A percentile compares a stretch with the other conserved stretches of the same genome.
phyloP scores from a whole-genome alignment of 1,284 basidiomycete species.

The Pseudozyma thailandica region DNA sequence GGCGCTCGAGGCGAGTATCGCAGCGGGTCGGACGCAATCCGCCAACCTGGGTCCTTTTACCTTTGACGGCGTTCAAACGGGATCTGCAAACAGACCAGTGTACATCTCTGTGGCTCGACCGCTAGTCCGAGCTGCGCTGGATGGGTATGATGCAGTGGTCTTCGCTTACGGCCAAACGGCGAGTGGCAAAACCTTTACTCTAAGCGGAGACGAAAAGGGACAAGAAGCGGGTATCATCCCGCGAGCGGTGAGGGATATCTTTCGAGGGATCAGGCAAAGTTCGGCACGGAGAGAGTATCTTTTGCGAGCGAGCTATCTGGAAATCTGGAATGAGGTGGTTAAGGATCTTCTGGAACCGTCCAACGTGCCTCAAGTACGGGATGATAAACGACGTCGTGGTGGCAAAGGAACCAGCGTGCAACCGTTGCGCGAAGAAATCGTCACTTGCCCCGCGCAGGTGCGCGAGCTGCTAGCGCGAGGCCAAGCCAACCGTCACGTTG shows the following conservation, averaged over 20 bases:
- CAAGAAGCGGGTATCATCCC: conserved; percentile 70
- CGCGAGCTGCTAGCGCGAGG: conserved; percentile 84
- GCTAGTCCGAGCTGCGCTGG: conserved; percentile 74
- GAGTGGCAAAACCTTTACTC: conserved; percentile 62
- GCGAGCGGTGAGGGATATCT: conserved; percentile 59
- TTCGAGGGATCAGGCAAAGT: conserved; percentile 69
- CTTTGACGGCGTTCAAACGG: conserved; percentile 79
- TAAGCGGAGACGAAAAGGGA: conserved; percentile 53
- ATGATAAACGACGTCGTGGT: conserved; percentile 47
- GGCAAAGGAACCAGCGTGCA: conserved; percentile 71
- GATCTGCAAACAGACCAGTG: conserved; percentile 83
- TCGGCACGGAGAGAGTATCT: conserved; percentile 79
- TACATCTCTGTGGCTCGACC: conserved; percentile 85
- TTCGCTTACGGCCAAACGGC: conserved; percentile 69
- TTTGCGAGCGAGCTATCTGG: conserved; percentile 83
- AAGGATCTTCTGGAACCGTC: conserved; percentile 84
- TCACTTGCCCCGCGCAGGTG: conserved; percentile 87
- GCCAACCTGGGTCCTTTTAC: conserved; percentile 53
- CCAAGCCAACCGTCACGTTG: conserved; percentile 87
- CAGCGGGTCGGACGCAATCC: conserved; percentile 37
- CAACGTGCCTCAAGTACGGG: conserved; percentile 69
- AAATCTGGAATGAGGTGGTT: conserved; percentile 96
- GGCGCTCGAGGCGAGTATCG: conserved; percentile 48
- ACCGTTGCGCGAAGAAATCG: conserved; percentile 87
- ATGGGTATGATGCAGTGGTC: conserved; percentile 63